These are phyloP conservation scores for Trametes sp. DNA, from an alignment of 1,284 basidiomycete species.

Conservation along the genomic window DNA sequence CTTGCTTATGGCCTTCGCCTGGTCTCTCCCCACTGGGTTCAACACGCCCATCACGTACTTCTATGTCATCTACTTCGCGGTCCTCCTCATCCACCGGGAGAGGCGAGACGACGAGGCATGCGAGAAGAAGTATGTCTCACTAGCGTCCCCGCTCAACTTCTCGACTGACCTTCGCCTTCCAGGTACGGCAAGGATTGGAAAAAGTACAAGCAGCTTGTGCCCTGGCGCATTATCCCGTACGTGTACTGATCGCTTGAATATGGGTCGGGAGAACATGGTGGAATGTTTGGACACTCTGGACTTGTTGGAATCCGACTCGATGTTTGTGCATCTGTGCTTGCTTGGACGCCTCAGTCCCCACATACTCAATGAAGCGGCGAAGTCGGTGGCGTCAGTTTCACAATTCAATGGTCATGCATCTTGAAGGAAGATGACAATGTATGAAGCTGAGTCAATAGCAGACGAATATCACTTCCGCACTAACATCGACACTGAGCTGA, in stretches of 20 bases:
- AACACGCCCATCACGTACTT: constrained; percentile 95
- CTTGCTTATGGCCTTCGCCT: constrained; percentile 88
- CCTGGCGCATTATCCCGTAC: constrained; percentile 89
- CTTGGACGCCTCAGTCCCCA: not conserved
- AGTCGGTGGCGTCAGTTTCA: not conserved
- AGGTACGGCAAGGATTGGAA: constrained; percentile 89
- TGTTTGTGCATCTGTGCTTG: not conserved
- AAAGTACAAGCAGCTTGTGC: constrained; percentile 85
- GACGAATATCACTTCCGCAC: no score
- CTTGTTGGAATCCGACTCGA: not conserved
- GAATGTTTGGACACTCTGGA: not conserved
- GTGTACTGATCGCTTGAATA: constrained; percentile 61
- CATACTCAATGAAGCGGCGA: not conserved
- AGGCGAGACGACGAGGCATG: constrained; percentile 93
- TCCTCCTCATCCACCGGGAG: constrained; percentile 93
- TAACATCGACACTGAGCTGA: no score
- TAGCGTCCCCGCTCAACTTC: constrained; percentile 7
- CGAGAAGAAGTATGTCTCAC: constrained; percentile 73
- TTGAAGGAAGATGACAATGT: no score
- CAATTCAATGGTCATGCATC: no score
- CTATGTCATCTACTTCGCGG: constrained; percentile 89
- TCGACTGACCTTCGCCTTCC: constrained; percentile 17
- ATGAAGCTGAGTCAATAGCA: no score
- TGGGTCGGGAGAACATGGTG: not conserved
- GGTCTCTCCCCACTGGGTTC: constrained; percentile 96